Conservation (phyloP, 352 stramenopile species). For the Phytophthora syringae region DNA sequence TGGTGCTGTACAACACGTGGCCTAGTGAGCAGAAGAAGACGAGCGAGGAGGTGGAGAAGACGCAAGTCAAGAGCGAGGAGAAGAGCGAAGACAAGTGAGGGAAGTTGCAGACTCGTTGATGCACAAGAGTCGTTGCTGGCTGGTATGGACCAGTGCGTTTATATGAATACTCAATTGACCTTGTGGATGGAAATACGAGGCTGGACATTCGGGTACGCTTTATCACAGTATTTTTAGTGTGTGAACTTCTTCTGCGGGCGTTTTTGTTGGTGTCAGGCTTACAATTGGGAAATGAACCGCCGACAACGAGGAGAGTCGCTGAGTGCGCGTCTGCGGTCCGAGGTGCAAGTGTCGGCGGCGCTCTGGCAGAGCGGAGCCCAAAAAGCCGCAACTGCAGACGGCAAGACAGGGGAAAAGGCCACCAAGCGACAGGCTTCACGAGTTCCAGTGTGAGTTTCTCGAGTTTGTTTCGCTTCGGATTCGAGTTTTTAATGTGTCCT, state of each 20-base stretch:
- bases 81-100: conserved; percentile 23
- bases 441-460: conserved; percentile 12
- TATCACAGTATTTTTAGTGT: conserved; percentile 27
- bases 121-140: too few relatives aligned
- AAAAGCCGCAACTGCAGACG: conserved; percentile 3
- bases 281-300: conserved; percentile 21
- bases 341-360: conserved; percentile 47
- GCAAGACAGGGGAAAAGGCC: conserved; percentile 3
- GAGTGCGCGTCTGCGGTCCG: conserved; percentile 52
- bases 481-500: not conserved
- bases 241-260: not conserved
- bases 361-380: conserved; percentile 21
- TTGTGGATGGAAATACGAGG: conserved; percentile 4
- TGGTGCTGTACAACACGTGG: conserved; percentile 89
- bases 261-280: conserved; percentile 11
- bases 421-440: not conserved
- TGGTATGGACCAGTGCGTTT: conserved; percentile 6
- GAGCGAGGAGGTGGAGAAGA: conserved; percentile 25
- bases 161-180: conserved; percentile 24
- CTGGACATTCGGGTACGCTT: conserved; percentile 8
- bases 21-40: conserved; percentile 46
- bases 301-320: conserved; percentile 44
- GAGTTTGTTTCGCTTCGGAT: not conserved
- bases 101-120: too few relatives aligned
- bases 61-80: conserved; percentile 9